Evolutionary conservation across 352 stramenopile species (phyloP), one percentile per base, ranked within the genome.

Genomic region (Aphanomyces stellatus): DNA sequence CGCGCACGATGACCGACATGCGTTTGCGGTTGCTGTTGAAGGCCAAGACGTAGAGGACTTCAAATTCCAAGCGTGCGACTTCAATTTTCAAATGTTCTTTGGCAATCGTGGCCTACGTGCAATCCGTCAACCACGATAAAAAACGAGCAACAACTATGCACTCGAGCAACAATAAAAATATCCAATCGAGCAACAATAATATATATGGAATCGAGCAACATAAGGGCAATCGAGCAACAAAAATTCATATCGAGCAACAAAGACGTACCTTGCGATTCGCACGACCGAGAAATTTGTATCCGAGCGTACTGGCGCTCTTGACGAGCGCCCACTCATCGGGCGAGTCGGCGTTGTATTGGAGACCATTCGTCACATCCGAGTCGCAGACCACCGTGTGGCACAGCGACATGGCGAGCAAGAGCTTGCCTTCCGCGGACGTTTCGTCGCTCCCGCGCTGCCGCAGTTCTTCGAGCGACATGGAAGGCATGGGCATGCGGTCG

Each of bases 321-420:
- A 98, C 93, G 0, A 98, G 76, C 6, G 93, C 93, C 35, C 88
- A 88, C 68, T 98, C 93, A 65, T 98, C 93, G 0, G 93, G 93
- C 6, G 88, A 97, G 61, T 96, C 88, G 2, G 93, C 93, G 63
- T 95, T 95, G 71, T 97, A 96, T 15, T 70, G 69, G 15, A 93
- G 69, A 7, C 75, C 74, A 35, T 73, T 74, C 10, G 66, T 76
- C 4, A 42, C 70, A 37, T 71, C 43, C 34, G 85, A 75, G 66
- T 90, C 79, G 19, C 81, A 88, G 4, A 99, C 91, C 0, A 95
- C 87, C 0, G 85, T 93, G 49, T 95, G 84, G 53, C 87, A 94
- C 10, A 88, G 72, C 3, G 88, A 83, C 76, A 97, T 89, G 4
- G 83, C 75, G 10, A 95, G 70, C 13, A 71, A 76, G 49, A 84